Base-by-base conservation (phyloP, 768 basidiomycete species). In the Termitomyces sp. region DNA sequence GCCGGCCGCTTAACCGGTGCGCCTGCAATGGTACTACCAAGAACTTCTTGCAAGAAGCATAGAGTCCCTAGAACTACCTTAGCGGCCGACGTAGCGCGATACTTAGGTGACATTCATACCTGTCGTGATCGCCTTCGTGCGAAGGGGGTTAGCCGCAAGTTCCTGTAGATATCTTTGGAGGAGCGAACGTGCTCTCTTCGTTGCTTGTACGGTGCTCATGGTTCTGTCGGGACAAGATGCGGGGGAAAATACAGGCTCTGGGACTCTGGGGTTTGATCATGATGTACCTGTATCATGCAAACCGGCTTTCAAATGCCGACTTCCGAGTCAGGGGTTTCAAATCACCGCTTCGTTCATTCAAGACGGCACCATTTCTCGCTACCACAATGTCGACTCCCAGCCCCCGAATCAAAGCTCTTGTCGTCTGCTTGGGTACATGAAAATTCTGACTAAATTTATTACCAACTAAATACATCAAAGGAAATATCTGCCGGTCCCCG, bases 401-500 rank as follows among this genome's bases (percentile, higher is more conserved):
- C 44, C 31, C 64, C 45, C 60, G 65, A 21, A 65, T 82, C 61
- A 81, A 82, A 50, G 88, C 86, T 31, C 81, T 93, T 48, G 71
- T 92, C 59, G 89, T 92, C 37, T 93, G 91, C 62, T 71, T 92
- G 56, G 82, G 82, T 71, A 72, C 41, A 29, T 52, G 6, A 25
- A 37, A 10, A 2, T 52, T 51, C 2, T 52, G 17, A 32, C 7
- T 41, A 19, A 3, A 27, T 35, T 34, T 23, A 31, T 27, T 37
- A 4, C 6, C 14, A 37, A 19, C 32, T 48, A 11, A 46, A 46
- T 23, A 10, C 42, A 23, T 21, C 29, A 10, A 60, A 79, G 90
- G 90, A 12, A 92, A 92, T 67, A 92, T 92, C 57, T 92, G 92
- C 67, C 86, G 94, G 34, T 93, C 91, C 23, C 93, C 94, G 0